phyloP scores from a whole-genome alignment of 106 monocot species.

The Acanthochlamys bracteata region DNA sequence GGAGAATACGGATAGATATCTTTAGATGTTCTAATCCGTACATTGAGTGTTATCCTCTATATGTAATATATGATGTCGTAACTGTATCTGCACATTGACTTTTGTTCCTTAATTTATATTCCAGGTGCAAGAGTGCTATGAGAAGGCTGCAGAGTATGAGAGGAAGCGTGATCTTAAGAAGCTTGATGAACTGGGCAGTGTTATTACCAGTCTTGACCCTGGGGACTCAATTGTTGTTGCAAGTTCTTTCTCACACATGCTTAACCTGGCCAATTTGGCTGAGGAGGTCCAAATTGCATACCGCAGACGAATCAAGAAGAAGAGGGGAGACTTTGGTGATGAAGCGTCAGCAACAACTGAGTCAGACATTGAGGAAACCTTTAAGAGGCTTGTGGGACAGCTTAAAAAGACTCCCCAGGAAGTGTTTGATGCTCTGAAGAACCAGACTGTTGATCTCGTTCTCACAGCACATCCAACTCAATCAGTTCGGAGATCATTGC shows the following conservation, averaged over 20 bases:
- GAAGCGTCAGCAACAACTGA: constrained; percentile 63
- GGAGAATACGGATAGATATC: too few species aligned
- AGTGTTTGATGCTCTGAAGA: constrained; percentile 83
- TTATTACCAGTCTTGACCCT: constrained; percentile 60
- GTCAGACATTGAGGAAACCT: constrained; percentile 51
- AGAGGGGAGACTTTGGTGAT: constrained; percentile 76
- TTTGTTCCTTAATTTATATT: not conserved
- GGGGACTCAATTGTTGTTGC: constrained; percentile 76
- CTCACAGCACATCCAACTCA: constrained; percentile 91
- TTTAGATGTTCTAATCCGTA: too few species aligned
- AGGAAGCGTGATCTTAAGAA: constrained; percentile 33
- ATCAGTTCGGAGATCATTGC: constrained; percentile 69
- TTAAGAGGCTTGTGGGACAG: constrained; percentile 59
- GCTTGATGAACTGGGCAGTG: constrained; percentile 64
- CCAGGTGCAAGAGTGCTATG: constrained; percentile 87
- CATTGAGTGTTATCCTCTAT: too few species aligned
- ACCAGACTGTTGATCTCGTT: constrained; percentile 77
- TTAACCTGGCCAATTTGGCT: constrained; percentile 84
- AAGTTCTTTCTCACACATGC: constrained; percentile 94
- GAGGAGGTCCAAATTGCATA: constrained; percentile 95
- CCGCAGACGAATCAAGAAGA: constrained; percentile 65
- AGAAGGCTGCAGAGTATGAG: constrained; percentile 61
- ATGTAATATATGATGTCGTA: too few species aligned
- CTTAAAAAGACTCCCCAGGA: constrained; percentile 59
- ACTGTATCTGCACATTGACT: too few species aligned